These are phyloP conservation scores for Benincasa hispida DNA, from an alignment of 306 rosid genomes.

Conservation along the genomic window DNA sequence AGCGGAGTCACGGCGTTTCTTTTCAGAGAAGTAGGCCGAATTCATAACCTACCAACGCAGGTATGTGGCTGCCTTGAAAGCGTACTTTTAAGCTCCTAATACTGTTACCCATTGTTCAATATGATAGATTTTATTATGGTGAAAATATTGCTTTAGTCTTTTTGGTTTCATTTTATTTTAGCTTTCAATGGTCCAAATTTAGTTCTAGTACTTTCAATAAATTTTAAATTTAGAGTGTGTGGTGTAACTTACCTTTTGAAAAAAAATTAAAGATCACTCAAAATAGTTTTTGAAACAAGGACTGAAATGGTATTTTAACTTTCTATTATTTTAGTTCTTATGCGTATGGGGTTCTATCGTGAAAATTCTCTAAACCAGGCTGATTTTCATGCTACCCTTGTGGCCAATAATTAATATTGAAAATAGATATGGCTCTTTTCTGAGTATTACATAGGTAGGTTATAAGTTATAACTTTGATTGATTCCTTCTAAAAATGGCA, in stretches of 20 bases:
- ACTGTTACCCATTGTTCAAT: neutral
- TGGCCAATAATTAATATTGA: neutral
- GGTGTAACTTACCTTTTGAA: too few relatives aligned
- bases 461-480: neutral
- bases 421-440: neutral
- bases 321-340: too few relatives aligned
- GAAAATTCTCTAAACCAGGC: too few relatives aligned
- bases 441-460: neutral
- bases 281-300: too few relatives aligned
- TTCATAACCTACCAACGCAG: constrained; percentile 84
- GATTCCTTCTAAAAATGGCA: neutral
- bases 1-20: constrained; percentile 85
- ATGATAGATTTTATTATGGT: neutral
- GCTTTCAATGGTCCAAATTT: too few relatives aligned
- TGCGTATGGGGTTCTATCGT: too few relatives aligned
- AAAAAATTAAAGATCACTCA: too few relatives aligned
- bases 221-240: too few relatives aligned
- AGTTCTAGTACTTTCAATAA: too few relatives aligned
- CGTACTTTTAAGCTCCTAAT: neutral
- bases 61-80: constrained; percentile 14
- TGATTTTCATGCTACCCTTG: neutral
- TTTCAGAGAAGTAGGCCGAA: constrained; percentile 69
- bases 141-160: too few relatives aligned
- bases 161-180: too few relatives aligned
- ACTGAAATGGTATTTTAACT: too few relatives aligned